phyloP scores from a whole-genome alignment of 345 rosid species.

The Citrus trifoliata region DNA sequence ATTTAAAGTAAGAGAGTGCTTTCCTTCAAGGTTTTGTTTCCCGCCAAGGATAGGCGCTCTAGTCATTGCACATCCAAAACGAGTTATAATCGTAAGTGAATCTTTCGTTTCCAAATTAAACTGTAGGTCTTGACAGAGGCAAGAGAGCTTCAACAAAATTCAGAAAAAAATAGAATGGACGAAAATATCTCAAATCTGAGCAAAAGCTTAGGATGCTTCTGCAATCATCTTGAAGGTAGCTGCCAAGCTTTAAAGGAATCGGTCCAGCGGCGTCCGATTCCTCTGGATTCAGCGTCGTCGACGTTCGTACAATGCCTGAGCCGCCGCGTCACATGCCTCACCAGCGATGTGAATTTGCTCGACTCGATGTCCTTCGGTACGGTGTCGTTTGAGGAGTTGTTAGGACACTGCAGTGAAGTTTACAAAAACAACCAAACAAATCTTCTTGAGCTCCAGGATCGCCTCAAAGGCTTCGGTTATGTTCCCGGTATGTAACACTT shows the following conservation, averaged over 20 bases:
- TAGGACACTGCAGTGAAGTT: slow-evolving; percentile 77
- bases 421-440: slow-evolving; percentile 49
- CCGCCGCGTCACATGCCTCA: slow-evolving; percentile 55
- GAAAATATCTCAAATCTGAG: slow-evolving; percentile 43
- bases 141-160: not conserved
- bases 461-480: slow-evolving; percentile 42
- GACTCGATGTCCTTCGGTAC: slow-evolving; percentile 79
- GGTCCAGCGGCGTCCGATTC: slow-evolving; percentile 74
- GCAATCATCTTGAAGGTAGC: slow-evolving; percentile 65
- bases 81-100: too few relatives aligned
- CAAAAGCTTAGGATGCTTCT: slow-evolving; percentile 55
- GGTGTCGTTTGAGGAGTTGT: slow-evolving; percentile 78
- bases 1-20: too few relatives aligned
- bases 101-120: too few relatives aligned
- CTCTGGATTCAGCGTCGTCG: slow-evolving; percentile 80
- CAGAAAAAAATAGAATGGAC: slow-evolving; percentile 38
- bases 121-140: too few relatives aligned
- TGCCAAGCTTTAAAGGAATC: slow-evolving; percentile 75
- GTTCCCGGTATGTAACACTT: slow-evolving; percentile 34
- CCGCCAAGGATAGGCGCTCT: too few relatives aligned
- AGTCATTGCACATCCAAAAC: too few relatives aligned
- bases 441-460: slow-evolving; percentile 44
- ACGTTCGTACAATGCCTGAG: slow-evolving; percentile 69
- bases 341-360: slow-evolving; percentile 53
- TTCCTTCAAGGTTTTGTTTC: too few relatives aligned